These are phyloP conservation scores for Termitomyces sp. DNA, from an alignment of 768 basidiomycete species.

Conservation along the genomic window DNA sequence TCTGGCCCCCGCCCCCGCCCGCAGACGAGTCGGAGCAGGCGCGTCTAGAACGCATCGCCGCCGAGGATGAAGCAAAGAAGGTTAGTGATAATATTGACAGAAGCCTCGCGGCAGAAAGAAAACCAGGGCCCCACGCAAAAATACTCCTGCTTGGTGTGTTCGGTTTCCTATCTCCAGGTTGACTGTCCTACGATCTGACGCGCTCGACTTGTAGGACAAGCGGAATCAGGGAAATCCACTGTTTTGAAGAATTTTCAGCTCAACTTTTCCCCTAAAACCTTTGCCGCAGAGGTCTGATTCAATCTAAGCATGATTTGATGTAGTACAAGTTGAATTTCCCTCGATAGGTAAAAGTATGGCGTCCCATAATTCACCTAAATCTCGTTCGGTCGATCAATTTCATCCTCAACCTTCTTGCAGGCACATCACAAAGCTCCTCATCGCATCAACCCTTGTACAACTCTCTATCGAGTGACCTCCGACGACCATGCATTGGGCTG, in stretches of 20 bases:
- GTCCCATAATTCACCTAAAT: conserved; percentile 67
- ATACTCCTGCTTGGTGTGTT: conserved; percentile 57
- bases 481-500: conserved; percentile 47
- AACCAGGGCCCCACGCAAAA: conserved; percentile 39
- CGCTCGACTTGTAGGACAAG: conserved; percentile 45
- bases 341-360: conserved; percentile 50
- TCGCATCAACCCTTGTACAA: conserved; percentile 19
- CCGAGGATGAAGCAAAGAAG: conserved; percentile 50
- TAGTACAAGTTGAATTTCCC: not conserved
- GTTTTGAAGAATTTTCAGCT: conserved; percentile 67
- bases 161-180: not conserved
- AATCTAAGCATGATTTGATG: not conserved
- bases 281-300: conserved; percentile 47
- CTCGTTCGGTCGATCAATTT: conserved; percentile 54
- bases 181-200: not conserved
- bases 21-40: conserved; percentile 42
- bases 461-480: conserved; percentile 34
- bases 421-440: conserved; percentile 18
- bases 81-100: conserved; percentile 56
- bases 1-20: conserved; percentile 29
- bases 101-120: conserved; percentile 46
- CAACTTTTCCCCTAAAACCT: conserved; percentile 57
- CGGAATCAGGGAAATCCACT: conserved; percentile 69
- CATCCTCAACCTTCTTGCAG: conserved; percentile 31
- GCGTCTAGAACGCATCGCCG: conserved; percentile 35